phyloP scores from a whole-genome alignment of 225 moss, liverwort and hornwort species.

The Marchantia paleacea region DNA sequence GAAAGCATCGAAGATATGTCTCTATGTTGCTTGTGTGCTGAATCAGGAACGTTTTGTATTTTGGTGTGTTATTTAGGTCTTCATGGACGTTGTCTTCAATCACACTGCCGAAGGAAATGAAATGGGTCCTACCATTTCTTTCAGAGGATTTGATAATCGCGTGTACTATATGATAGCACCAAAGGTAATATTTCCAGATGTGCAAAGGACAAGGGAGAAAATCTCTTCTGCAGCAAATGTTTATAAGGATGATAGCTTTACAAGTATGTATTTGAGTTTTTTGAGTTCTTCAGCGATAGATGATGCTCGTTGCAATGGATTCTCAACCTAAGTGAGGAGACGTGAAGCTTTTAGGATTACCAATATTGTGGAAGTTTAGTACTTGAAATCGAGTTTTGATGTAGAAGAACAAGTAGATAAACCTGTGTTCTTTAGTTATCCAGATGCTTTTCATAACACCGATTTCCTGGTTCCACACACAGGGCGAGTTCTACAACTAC shows the following conservation, averaged over 20 bases:
- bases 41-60: neutral
- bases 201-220: too few species aligned
- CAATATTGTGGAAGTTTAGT: too few species aligned
- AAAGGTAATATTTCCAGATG: constrained; percentile 44
- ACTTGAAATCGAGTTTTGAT: too few species aligned
- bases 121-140: constrained; percentile 93
- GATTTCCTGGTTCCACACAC: neutral
- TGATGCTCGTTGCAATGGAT: too few species aligned
- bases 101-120: constrained; percentile 95
- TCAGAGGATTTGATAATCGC: constrained; percentile 86
- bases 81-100: constrained; percentile 95
- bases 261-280: too few species aligned
- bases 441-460: neutral
- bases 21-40: neutral
- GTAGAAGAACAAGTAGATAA: too few species aligned
- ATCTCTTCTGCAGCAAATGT: too few species aligned
- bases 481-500: constrained; percentile 95
- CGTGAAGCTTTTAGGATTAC: too few species aligned
- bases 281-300: too few species aligned
- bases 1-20: neutral
- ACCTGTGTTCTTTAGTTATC: too few species aligned
- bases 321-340: too few species aligned
- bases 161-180: constrained; percentile 93
- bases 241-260: too few species aligned
- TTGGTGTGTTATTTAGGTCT: constrained; percentile 41